phyloP scores from a whole-genome alignment of 1,284 basidiomycete genomes.

The Tylopilus sp. region DNA sequence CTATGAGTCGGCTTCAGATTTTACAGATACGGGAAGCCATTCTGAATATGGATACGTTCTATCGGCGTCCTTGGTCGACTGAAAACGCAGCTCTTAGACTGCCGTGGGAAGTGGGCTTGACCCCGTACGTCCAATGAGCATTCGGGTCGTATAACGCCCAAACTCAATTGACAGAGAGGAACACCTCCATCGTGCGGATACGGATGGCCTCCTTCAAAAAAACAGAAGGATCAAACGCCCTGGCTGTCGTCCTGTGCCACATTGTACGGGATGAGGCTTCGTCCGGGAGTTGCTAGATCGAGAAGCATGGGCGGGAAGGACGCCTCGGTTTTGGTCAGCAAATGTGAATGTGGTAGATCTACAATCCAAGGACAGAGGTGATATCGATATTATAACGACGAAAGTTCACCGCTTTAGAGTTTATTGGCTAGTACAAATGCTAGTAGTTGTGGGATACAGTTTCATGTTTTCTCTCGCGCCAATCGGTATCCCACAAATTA shows the following conservation, averaged over 20 bases:
- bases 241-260: background rate
- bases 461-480: background rate
- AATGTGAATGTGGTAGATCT: background rate
- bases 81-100: constrained; percentile 16
- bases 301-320: background rate
- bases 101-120: constrained; percentile 10
- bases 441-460: background rate
- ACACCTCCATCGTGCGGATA: background rate
- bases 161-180: background rate
- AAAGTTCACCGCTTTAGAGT: no score
- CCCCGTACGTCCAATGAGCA: constrained; percentile 10
- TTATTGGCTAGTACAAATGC: no score
- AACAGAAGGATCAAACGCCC: background rate
- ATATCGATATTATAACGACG: no score
- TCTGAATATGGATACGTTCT: constrained; percentile 59
- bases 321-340: background rate
- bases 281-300: background rate
- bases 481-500: background rate
- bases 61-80: constrained; percentile 46
- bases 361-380: no score
- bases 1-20: constrained; percentile 55
- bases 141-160: background rate
- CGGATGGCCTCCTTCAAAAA: background rate
- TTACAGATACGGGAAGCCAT: constrained; percentile 58
- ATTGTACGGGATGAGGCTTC: background rate